Evolutionary conservation across 2,329 filamentous ascomycete genomes (phyloP).

Genomic region (Hypomyces perniciosus): DNA sequence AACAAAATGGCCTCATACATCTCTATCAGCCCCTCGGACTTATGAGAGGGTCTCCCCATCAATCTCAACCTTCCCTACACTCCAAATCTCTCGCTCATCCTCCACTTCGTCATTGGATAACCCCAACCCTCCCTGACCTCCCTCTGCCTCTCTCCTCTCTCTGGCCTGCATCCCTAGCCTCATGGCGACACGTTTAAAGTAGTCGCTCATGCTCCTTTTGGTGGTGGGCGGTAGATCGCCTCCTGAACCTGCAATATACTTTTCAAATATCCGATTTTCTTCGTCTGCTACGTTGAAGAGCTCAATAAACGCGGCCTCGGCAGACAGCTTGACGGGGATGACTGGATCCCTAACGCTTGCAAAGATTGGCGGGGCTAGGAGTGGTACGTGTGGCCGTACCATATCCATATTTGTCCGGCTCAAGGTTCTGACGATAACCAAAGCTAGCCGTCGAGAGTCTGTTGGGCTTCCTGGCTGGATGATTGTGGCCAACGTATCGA

Average conservation of each 20-base stretch:
- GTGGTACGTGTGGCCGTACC: constrained; percentile 70
- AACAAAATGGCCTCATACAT: too few species aligned
- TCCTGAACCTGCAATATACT: constrained; percentile 69
- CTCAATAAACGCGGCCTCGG: constrained; percentile 88
- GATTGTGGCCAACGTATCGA: constrained; percentile 68
- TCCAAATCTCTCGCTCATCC: constrained; percentile 94
- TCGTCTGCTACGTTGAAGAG: constrained; percentile 87
- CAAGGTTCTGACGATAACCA: constrained; percentile 84
- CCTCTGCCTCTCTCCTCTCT: constrained; percentile 86
- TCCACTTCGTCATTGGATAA: constrained; percentile 87
- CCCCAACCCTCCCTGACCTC: constrained; percentile 77
- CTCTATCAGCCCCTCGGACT: not conserved
- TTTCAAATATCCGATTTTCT: constrained; percentile 81
- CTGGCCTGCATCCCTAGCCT: constrained; percentile 79
- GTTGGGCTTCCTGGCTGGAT: constrained; percentile 72
- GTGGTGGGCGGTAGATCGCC: constrained; percentile 62
- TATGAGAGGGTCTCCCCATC: constrained; percentile 53
- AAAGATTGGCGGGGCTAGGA: constrained; percentile 81
- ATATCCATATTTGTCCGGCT: constrained; percentile 73
- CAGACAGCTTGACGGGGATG: constrained; percentile 91
- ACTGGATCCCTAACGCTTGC: constrained; percentile 82
- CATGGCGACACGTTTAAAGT: constrained; percentile 89
- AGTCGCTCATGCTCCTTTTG: constrained; percentile 90
- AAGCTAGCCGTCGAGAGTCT: constrained; percentile 77
- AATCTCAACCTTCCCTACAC: constrained; percentile 82